Percentiles rank a stretch among this genome's conserved stretches.
Conservation (phyloP, 2,329 filamentous ascomycete species). For the Calonectria honghensis region DNA sequence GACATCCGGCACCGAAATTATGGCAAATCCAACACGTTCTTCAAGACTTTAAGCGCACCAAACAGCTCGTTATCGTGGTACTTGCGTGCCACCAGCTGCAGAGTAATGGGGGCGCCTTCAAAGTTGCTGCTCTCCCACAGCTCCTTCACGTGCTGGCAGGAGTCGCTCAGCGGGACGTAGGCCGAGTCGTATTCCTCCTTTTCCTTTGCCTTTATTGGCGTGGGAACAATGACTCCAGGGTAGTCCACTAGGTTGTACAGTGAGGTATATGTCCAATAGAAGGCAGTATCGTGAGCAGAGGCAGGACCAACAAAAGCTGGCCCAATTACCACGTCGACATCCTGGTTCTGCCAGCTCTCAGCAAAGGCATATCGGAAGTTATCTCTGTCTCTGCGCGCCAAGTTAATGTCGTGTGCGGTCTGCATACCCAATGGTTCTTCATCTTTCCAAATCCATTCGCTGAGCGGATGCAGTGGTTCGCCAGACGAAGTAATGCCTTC, state of each 20-base stretch:
- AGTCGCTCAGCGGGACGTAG: slow-evolving; percentile 55
- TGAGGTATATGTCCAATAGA: slow-evolving; percentile 62
- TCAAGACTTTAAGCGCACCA: slow-evolving; percentile 52
- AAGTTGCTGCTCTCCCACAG: slow-evolving; percentile 59
- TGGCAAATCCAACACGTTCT: slow-evolving; percentile 32
- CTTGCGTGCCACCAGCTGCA: slow-evolving; percentile 60
- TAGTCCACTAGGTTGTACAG: slow-evolving; percentile 63
- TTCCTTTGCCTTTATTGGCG: slow-evolving; percentile 55
- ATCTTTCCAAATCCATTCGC: slow-evolving; percentile 62
- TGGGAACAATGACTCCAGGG: slow-evolving; percentile 55
- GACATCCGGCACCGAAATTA: not conserved
- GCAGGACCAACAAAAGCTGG: slow-evolving; percentile 62
- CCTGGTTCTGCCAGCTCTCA: slow-evolving; percentile 59
- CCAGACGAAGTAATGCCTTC: slow-evolving; percentile 59
- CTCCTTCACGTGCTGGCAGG: slow-evolving; percentile 56
- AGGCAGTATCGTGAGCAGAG: slow-evolving; percentile 59
- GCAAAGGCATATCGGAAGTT: slow-evolving; percentile 58
- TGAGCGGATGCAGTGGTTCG: slow-evolving; percentile 67
- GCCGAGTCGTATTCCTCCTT: slow-evolving; percentile 52
- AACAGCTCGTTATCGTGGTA: slow-evolving; percentile 61
- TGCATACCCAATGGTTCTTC: slow-evolving; percentile 51
- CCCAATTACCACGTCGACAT: slow-evolving; percentile 61
- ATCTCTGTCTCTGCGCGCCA: slow-evolving; percentile 52
- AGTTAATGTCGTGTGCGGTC: slow-evolving; percentile 42
- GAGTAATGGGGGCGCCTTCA: slow-evolving; percentile 57